These are phyloP conservation scores for Thermochaetoides dissita DNA, from an alignment of 2,329 filamentous ascomycete species.

Conservation along the genomic window DNA sequence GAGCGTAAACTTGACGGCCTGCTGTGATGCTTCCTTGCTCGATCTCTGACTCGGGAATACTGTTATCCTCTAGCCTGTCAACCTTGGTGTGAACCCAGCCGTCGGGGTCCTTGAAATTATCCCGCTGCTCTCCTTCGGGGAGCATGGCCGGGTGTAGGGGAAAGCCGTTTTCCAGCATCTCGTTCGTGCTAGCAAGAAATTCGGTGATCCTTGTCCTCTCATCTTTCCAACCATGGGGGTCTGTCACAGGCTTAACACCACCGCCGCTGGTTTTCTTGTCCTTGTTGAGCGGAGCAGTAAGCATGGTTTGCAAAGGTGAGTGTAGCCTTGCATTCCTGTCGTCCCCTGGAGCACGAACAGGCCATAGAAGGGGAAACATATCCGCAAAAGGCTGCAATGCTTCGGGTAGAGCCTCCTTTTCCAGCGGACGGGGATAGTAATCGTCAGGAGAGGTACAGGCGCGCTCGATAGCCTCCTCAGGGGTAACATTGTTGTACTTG, in stretches of 20 bases:
- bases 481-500: conserved; percentile 27
- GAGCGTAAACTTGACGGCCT: conserved; percentile 62
- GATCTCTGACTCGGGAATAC: conserved; percentile 55
- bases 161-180: conserved; percentile 74
- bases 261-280: conserved; percentile 39
- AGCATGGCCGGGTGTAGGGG: conserved; percentile 69
- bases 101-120: conserved; percentile 39
- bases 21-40: conserved; percentile 71
- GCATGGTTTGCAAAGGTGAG: conserved; percentile 74
- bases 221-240: conserved; percentile 55
- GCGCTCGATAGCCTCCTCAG: conserved; percentile 20
- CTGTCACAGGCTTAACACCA: conserved; percentile 44
- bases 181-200: conserved; percentile 57
- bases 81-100: conserved; percentile 80
- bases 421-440: conserved; percentile 42
- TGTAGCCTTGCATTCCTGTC: conserved; percentile 67
- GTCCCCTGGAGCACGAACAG: conserved; percentile 75
- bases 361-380: conserved; percentile 83
- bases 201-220: conserved; percentile 70
- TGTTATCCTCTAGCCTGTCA: conserved; percentile 48
- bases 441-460: conserved; percentile 38
- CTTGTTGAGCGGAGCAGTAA: conserved; percentile 60
- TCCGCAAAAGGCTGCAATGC: conserved; percentile 55
- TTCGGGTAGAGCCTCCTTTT: conserved; percentile 35
- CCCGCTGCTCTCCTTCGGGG: conserved; percentile 38